Conservation (phyloP, 202 grass and related monocot genomes). For the Digitaria exilis region DNA sequence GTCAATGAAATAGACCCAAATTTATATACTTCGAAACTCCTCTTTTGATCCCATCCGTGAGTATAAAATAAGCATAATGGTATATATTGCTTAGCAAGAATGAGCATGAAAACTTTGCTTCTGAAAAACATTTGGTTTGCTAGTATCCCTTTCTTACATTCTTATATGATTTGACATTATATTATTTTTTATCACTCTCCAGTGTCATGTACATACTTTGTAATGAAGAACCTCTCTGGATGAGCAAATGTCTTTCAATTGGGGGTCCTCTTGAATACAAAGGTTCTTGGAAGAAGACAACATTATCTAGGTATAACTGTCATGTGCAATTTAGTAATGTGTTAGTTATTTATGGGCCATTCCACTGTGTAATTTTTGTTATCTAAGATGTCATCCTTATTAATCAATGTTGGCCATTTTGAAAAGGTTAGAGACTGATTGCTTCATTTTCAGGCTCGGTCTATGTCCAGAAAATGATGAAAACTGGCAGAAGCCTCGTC, state of each 20-base stretch:
- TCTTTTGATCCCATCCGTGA: neutral
- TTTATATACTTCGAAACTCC: neutral
- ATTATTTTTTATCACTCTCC: slow-evolving; percentile 34
- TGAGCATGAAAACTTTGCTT: slow-evolving; percentile 18
- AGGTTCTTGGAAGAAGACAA: slow-evolving; percentile 84
- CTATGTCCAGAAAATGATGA: slow-evolving; percentile 54
- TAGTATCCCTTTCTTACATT: neutral
- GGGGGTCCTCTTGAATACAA: slow-evolving; percentile 80
- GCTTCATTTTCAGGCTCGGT: slow-evolving; percentile 62
- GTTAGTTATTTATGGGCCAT: neutral
- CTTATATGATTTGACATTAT: neutral
- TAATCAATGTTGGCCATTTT: neutral
- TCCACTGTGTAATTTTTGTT: neutral
- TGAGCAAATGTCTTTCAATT: slow-evolving; percentile 87
- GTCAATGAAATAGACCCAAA: neutral
- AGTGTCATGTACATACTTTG: slow-evolving; percentile 97
- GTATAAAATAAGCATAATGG: neutral
- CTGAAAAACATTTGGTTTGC: neutral
- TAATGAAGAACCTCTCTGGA: slow-evolving; percentile 98
- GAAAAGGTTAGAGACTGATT: slow-evolving; percentile 28
- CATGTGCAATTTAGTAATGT: neutral
- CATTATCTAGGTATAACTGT: slow-evolving; percentile 56
- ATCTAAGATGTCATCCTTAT: neutral
- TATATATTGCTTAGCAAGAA: neutral
- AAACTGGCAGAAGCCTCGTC: slow-evolving; percentile 52